phyloP scores from a whole-genome alignment of 495 filamentous ascomycete genomes.

The Cryomyces antarcticus region DNA sequence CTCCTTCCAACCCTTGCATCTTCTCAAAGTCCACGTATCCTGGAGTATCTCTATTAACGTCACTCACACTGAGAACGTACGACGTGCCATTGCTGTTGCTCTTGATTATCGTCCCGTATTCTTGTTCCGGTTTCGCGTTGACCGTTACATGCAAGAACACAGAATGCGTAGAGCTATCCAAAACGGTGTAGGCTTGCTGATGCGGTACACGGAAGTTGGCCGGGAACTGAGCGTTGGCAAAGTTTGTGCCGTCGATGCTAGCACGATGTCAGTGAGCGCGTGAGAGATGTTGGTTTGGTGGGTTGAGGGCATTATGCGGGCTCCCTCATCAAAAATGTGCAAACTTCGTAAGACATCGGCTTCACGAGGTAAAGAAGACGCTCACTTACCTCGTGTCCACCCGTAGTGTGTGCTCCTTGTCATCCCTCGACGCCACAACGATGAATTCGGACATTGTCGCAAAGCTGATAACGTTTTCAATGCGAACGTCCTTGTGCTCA shows the following conservation, averaged over 20 bases:
- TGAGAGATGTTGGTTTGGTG: too few species aligned
- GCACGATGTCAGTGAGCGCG: slow-evolving; percentile 23
- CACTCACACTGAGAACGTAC: slow-evolving; percentile 60
- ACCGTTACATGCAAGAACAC: slow-evolving; percentile 82
- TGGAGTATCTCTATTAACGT: slow-evolving; percentile 50
- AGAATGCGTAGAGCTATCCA: slow-evolving; percentile 81
- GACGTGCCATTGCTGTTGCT: slow-evolving; percentile 95
- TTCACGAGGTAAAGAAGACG: too few species aligned
- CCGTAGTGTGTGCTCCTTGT: slow-evolving; percentile 8
- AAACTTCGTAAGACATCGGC: too few species aligned
- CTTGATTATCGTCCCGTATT: slow-evolving; percentile 80
- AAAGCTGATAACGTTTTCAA: slow-evolving; percentile 58
- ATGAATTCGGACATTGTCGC: slow-evolving; percentile 92
- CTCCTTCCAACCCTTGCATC: slow-evolving; percentile 76
- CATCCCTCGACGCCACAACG: slow-evolving; percentile 65
- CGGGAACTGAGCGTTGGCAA: slow-evolving; percentile 73
- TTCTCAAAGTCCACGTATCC: slow-evolving; percentile 94
- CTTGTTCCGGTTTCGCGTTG: slow-evolving; percentile 32
- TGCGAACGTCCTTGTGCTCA: slow-evolving; percentile 31
- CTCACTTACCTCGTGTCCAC: too few species aligned
- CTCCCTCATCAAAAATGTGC: too few species aligned
- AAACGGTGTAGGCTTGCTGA: slow-evolving; percentile 70
- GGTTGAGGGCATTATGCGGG: too few species aligned
- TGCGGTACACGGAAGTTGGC: slow-evolving; percentile 54
- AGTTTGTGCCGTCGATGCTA: slow-evolving; percentile 62